phyloP scores from a whole-genome alignment of 2,329 filamentous ascomycete species.

The Talaromyces sp. region DNA sequence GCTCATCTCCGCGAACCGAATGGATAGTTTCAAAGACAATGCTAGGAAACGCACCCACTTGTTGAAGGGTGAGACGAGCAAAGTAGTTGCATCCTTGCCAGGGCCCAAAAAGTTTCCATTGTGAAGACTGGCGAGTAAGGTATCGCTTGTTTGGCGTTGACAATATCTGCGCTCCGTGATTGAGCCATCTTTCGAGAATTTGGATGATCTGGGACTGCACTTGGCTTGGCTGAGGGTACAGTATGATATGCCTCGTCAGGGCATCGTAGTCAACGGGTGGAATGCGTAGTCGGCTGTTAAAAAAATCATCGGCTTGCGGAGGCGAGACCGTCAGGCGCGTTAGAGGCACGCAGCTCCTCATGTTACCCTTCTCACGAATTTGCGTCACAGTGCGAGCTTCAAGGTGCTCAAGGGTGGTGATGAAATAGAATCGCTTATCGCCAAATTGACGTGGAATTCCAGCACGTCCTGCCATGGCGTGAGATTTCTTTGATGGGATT shows the following conservation, averaged over 20 bases:
- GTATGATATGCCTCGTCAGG: neutral
- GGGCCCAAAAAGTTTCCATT: neutral
- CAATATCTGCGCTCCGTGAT: neutral
- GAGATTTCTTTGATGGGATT: neutral
- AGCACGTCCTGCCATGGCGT: neutral
- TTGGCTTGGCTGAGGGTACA: neutral
- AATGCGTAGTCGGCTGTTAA: neutral
- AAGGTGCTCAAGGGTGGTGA: neutral
- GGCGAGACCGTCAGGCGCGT: neutral
- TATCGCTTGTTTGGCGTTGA: neutral
- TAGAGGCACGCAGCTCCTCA: neutral
- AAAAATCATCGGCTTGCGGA: neutral
- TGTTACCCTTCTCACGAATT: neutral
- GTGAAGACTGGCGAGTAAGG: neutral
- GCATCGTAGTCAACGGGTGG: neutral
- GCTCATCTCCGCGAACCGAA: neutral
- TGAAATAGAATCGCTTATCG: neutral
- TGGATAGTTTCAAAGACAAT: neutral
- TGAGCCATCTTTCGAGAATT: neutral
- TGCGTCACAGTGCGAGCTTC: neutral
- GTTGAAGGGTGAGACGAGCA: neutral
- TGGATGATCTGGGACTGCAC: neutral
- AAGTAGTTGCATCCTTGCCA: neutral
- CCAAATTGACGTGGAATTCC: neutral
- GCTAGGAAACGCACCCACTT: neutral